Percentiles rank a stretch among this genome's conserved stretches.
phyloP scores from a whole-genome alignment of 2,329 filamentous ascomycete species.

The Aspergillus jensenii region DNA sequence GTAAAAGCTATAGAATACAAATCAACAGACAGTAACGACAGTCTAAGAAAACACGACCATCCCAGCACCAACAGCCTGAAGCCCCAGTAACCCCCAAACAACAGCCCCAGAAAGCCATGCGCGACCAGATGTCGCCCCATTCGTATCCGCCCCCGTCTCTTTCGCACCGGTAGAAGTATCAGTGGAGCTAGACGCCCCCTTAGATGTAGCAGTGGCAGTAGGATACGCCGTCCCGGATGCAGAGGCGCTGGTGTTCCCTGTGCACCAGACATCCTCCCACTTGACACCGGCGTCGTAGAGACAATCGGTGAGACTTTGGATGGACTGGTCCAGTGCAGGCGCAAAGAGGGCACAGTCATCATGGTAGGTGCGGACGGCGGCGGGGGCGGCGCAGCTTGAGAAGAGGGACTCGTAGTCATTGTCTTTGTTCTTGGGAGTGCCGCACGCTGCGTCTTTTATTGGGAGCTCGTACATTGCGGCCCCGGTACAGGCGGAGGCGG shows the following conservation, averaged over 20 bases:
- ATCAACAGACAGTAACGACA: too few species aligned
- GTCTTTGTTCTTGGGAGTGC: slow-evolving; percentile 21
- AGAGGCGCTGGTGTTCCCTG: slow-evolving; percentile 7
- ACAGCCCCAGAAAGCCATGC: background rate
- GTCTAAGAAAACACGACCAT: background rate
- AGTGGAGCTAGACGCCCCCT: background rate
- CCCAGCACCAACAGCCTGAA: background rate
- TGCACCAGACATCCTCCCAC: slow-evolving; percentile 28
- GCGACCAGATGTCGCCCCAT: background rate
- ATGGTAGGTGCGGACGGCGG: slow-evolving; percentile 20
- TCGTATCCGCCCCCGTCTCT: background rate
- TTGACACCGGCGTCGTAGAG: slow-evolving; percentile 23
- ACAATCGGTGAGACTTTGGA: slow-evolving; percentile 26
- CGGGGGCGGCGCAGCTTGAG: slow-evolving; percentile 20
- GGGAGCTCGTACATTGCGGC: slow-evolving; percentile 26
- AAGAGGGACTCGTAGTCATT: slow-evolving; percentile 18
- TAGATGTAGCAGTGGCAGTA: background rate
- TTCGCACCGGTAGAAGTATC: background rate
- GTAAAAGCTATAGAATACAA: too few species aligned
- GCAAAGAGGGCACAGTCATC: slow-evolving; percentile 25
- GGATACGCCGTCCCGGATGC: background rate
- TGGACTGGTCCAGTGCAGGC: slow-evolving; percentile 22
- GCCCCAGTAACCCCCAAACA: background rate
- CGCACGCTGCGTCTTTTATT: slow-evolving; percentile 26
- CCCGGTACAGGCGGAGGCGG: slow-evolving; percentile 13